Percentiles rank a stretch among this genome's conserved stretches.
Evolutionary conservation across 169 alveolate genomes (phyloP).

Genomic region (Eimeria necatrix): DNA sequence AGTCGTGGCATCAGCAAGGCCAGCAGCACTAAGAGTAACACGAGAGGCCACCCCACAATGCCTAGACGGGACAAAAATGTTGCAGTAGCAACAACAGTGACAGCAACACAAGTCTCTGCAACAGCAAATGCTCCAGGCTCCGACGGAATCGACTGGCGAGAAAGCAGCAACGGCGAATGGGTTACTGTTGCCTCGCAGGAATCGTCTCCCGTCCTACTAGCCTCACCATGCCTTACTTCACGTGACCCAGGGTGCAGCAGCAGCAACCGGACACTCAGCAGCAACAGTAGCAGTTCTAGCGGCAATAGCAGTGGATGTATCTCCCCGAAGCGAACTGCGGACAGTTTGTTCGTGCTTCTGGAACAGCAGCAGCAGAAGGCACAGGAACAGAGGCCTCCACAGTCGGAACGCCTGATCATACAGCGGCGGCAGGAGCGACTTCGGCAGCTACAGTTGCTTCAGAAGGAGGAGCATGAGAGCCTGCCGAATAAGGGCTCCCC

Average conservation of each 20-base stretch:
- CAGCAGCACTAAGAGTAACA: background rate
- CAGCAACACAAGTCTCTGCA: background rate
- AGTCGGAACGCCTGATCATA: too few species aligned
- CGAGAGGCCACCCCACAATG: background rate
- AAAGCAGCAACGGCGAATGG: conserved; percentile 36
- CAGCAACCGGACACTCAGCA: background rate
- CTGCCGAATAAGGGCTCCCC: background rate
- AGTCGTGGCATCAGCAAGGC: conserved; percentile 33
- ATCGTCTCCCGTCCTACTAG: conserved; percentile 49
- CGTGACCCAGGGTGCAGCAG: background rate
- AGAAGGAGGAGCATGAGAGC: background rate
- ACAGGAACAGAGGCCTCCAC: too few species aligned
- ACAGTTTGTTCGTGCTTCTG: background rate
- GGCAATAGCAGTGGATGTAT: background rate
- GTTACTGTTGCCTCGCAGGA: conserved; percentile 2
- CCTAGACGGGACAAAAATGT: background rate
- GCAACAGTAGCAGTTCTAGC: background rate
- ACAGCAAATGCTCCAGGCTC: background rate
- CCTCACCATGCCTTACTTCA: conserved; percentile 10
- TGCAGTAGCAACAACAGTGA: background rate
- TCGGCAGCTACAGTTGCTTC: conserved; percentile 1
- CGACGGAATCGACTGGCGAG: background rate
- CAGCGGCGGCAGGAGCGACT: background rate
- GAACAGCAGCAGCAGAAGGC: conserved; percentile 24
- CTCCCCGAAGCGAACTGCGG: background rate